Evolutionary conservation across 352 stramenopile species (phyloP).

Genomic region (Phytophthora macrochlamydospora): DNA sequence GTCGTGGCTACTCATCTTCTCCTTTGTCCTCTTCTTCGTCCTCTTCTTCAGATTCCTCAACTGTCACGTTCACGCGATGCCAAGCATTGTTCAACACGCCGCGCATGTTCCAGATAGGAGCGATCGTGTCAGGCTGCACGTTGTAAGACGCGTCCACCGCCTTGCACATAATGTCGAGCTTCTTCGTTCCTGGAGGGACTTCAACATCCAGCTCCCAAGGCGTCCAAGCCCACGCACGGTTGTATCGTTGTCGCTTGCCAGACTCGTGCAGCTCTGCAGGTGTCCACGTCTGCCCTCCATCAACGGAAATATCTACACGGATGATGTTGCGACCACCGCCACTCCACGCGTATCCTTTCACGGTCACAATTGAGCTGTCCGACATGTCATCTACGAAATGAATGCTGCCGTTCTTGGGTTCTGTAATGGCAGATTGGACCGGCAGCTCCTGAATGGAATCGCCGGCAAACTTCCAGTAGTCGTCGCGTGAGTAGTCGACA

Average conservation of each 20-base stretch:
- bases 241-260: conserved; percentile 86
- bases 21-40: conserved; percentile 44
- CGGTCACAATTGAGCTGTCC: conserved; percentile 80
- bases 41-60: conserved; percentile 54
- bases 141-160: conserved; percentile 96
- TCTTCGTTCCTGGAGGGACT: conserved; percentile 81
- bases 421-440: conserved; percentile 90
- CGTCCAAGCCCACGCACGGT: conserved; percentile 95
- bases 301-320: conserved; percentile 95
- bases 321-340: conserved; percentile 96
- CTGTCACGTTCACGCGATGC: conserved; percentile 85
- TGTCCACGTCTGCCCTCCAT: conserved; percentile 95
- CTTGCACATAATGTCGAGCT: conserved; percentile 92
- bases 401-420: conserved; percentile 68
- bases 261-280: conserved; percentile 87
- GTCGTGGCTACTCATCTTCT: conserved; percentile 8
- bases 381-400: conserved; percentile 54
- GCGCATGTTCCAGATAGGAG: conserved; percentile 97
- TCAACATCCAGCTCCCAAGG: conserved; percentile 95
- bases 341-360: conserved; percentile 95
- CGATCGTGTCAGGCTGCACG: conserved; percentile 95
- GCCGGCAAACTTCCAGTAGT: conserved; percentile 85
- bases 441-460: conserved; percentile 93
- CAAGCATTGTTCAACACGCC: conserved; percentile 98
- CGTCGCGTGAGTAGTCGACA: conserved; percentile 83